Conservation (phyloP, 2,329 filamentous ascomycete species). For the Hypoxylon sp. region DNA sequence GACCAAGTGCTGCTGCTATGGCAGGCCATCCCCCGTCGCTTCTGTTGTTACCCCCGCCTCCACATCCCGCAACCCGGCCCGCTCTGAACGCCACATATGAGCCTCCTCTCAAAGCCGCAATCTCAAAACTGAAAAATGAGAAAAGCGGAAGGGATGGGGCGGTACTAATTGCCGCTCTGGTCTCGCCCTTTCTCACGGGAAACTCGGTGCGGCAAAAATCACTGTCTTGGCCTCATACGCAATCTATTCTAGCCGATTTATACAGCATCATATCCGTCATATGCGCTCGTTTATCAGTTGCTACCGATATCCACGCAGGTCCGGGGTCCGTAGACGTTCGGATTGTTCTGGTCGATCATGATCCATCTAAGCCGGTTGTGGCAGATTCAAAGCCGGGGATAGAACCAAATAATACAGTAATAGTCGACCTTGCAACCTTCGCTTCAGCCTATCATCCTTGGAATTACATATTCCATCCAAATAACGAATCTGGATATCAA, state of each 20-base stretch:
- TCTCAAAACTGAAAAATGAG: constrained; percentile 61
- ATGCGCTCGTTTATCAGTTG: constrained; percentile 72
- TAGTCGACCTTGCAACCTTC: constrained; percentile 65
- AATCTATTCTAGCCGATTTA: constrained; percentile 79
- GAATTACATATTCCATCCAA: constrained; percentile 74
- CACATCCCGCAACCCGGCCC: constrained; percentile 64
- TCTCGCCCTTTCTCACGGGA: constrained; percentile 70
- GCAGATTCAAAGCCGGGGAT: constrained; percentile 54
- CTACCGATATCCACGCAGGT: constrained; percentile 68
- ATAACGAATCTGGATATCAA: constrained; percentile 72
- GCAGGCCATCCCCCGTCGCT: constrained; percentile 59
- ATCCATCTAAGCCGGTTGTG: constrained; percentile 52
- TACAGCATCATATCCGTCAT: constrained; percentile 83
- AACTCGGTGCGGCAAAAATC: constrained; percentile 63
- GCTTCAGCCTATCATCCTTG: constrained; percentile 69
- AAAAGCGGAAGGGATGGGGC: constrained; percentile 48
- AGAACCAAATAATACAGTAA: constrained; percentile 59
- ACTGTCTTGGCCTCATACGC: constrained; percentile 74
- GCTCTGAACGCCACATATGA: constrained; percentile 71
- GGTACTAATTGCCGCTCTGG: constrained; percentile 68
- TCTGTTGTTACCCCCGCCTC: constrained; percentile 74
- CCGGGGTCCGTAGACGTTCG: constrained; percentile 81
- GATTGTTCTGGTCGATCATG: constrained; percentile 78
- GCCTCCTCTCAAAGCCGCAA: constrained; percentile 66
- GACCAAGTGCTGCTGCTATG: constrained; percentile 28